Conservation (phyloP, 805 yeast genomes). For the Komagataella pseudopastoris region DNA sequence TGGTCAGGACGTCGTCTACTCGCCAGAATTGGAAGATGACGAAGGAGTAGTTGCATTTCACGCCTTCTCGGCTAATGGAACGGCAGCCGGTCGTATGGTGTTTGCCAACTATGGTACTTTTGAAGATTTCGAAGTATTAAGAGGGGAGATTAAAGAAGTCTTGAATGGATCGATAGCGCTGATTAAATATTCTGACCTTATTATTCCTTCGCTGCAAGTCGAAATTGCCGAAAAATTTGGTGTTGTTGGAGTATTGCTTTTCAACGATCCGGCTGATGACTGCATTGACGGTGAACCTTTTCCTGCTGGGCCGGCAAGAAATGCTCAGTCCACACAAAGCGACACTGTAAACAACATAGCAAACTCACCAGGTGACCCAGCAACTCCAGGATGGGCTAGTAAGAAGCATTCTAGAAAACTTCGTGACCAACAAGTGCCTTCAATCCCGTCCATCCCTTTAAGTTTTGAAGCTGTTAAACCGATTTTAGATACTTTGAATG, state of each 20-base stretch:
- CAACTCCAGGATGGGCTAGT: conserved; percentile 46
- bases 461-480: conserved; percentile 42
- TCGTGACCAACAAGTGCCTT: conserved; percentile 34
- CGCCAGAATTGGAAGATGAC: conserved; percentile 26
- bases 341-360: conserved; percentile 36
- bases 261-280: conserved; percentile 26
- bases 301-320: conserved; percentile 58
- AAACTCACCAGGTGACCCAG: conserved; percentile 52
- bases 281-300: conserved; percentile 24
- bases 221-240: conserved; percentile 54
- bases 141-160: conserved; percentile 11
- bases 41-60: conserved; percentile 50
- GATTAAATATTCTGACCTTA: conserved; percentile 37
- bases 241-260: conserved; percentile 45
- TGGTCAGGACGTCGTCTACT: conserved; percentile 23
- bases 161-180: conserved; percentile 35
- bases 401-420: conserved; percentile 26
- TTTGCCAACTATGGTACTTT: conserved; percentile 49
- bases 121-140: conserved; percentile 34
- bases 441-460: conserved; percentile 49
- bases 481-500: conserved; percentile 37
- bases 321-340: conserved; percentile 47
- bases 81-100: conserved; percentile 42
- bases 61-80: conserved; percentile 57
- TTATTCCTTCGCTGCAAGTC: conserved; percentile 59